phyloP scores from a whole-genome alignment of 352 stramenopile species.

The Globisporangium mamillatum region DNA sequence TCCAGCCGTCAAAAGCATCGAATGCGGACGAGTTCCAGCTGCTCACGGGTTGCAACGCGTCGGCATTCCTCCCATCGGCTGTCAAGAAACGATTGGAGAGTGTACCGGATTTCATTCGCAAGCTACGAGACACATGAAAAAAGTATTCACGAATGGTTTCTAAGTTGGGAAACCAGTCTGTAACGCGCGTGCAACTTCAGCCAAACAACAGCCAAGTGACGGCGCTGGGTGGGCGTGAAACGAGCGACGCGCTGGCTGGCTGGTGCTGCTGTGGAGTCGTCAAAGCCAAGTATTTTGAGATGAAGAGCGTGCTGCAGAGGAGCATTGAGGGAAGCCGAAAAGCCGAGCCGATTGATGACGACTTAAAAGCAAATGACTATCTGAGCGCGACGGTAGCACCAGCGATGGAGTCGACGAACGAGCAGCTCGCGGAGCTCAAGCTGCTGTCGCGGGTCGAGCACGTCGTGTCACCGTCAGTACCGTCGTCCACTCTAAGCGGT shows the following conservation, averaged over 20 bases:
- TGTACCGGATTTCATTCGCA: slow-evolving; percentile 52
- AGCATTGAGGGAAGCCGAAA: slow-evolving; percentile 4
- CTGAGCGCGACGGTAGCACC: not conserved
- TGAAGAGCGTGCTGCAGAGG: slow-evolving; percentile 12
- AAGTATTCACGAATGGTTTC: not conserved
- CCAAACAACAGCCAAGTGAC: not conserved
- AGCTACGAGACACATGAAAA: slow-evolving; percentile 17
- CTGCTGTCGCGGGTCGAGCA: slow-evolving; percentile 40
- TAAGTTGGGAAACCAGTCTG: not conserved
- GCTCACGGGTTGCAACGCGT: slow-evolving; percentile 28
- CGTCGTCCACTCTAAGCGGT: not conserved
- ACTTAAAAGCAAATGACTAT: not conserved
- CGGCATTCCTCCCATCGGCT: slow-evolving; percentile 34
- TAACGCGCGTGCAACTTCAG: not conserved
- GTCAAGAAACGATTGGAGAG: slow-evolving; percentile 49
- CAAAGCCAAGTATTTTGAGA: not conserved
- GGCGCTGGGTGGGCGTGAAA: not conserved
- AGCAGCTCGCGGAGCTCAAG: slow-evolving; percentile 47
- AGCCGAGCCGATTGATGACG: not conserved
- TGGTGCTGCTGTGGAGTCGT: not conserved
- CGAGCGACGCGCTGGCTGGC: slow-evolving; percentile 1
- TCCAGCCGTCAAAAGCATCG: slow-evolving; percentile 18
- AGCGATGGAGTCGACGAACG: slow-evolving; percentile 9
- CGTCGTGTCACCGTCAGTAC: not conserved
- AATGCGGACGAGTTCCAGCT: slow-evolving; percentile 40